Evolutionary conservation across 768 basidiomycete genomes (phyloP), one percentile per base, ranked within the genome.

Genomic region (Mycena haematopus): DNA sequence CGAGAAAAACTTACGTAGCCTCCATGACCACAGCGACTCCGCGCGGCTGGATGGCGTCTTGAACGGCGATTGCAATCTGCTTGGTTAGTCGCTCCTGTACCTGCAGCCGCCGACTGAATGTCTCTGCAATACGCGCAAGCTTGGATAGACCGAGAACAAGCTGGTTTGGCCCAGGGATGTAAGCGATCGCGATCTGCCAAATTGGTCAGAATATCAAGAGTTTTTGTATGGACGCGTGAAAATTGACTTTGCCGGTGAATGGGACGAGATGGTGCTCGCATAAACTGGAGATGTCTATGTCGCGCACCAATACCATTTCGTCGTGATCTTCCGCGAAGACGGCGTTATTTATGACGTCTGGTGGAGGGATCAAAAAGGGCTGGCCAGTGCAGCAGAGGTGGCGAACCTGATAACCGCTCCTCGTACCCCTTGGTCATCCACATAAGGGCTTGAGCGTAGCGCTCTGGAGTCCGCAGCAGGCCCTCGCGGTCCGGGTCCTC

Each of bases 341-440:
- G 60, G 97, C 97, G 81, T 96, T 93, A 77, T 98, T 98, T 66
- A 99, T 97, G 70, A 99, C 96, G 74, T 99, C 97, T 95, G 73
- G 24, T 58, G 62, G 56, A 42, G 59, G 46, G 46, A 58, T 29
- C 42, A 58, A 42, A 63, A 42, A 52, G 53, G 52, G 61, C 45
- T 33, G 47, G 55, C 56, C 42, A 35, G n/a, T 35, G 21, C 27
- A 51, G 56, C 62, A 62, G 38, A 58, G 62, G 49, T 38, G 52
- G 52, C 53, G 53, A 52, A 95, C 95, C 93, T 77, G 89, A 87
- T 67, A 99, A 78, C 67, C 93, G 87, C 74, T 99, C 96, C 74
- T 99, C 97, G 77, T 99, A 99, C 11, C 97, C 97, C 73, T 91
- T 88, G 35, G 97, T 99, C 96, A 99, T 97, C 95, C 95, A 99